Base-by-base conservation (phyloP, 176 grass and related monocot species). In the Bolboschoenus planiculmis region DNA sequence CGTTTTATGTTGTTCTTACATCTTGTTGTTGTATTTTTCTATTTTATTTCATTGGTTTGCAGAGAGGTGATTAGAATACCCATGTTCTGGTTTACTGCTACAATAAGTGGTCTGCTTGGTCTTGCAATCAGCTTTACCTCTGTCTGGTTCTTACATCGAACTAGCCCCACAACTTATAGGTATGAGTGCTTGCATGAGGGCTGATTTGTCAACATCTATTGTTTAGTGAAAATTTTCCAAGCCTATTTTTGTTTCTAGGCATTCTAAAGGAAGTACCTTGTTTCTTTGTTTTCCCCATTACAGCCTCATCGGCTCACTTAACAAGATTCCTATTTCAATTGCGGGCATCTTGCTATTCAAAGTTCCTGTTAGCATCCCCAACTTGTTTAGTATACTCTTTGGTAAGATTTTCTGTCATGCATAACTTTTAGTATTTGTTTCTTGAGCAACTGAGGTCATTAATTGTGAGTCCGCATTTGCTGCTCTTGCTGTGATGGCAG, bases 261-360 rank as follows among this genome's bases (percentile, higher is more conserved):
- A 51, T 51, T 76, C 72, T 76, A 51, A 76, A 26, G 44, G n/a
- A n/a, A n/a, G n/a, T 13, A 21, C 33, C 8, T 68, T 47, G 3
- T 74, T 6, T 14, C 39, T 44, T 73, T 50, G 4, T 67, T 75
- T 75, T 59, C 16, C 37, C 84, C 55, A n/a, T 78, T 87, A 60
- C 81, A 97, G 91, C 23, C 88, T 97, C 56, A 71, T 93, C 36
- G 94, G 91, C 20, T 97, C 94, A 50, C 84, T 93, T 14, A 97
- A 97, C 87, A 97, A 97, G 87, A 93, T 97, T 85, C 94, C 94
- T 27, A 93, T 97, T 80, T 97, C 94, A 5, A 42, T 97, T 78
- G 94, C 91, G 27, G 94, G 94, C 87, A 90, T 93, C 66, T 82
- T 97, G 79, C 81, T 97, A 53, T 97, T 97, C 84, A 85, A 88